These are phyloP conservation scores for Filobasidium floriforme DNA, from an alignment of 768 basidiomycete genomes.

Conservation along the genomic window DNA sequence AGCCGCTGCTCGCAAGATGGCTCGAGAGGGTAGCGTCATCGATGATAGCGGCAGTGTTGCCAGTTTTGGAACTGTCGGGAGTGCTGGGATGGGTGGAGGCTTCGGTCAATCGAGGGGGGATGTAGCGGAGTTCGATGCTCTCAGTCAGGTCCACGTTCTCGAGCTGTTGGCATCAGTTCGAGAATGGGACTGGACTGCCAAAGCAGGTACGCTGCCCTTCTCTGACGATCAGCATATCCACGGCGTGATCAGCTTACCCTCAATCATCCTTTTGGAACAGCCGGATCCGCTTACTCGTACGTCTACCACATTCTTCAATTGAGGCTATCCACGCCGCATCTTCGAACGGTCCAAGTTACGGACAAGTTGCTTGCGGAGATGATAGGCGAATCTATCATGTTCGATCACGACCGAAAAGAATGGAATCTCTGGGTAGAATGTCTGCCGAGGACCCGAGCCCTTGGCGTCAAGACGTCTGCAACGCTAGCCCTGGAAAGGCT, in stretches of 20 bases:
- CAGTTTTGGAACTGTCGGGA: constrained; percentile 39
- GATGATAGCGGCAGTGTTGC: constrained; percentile 36
- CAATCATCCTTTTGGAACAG: constrained; percentile 16
- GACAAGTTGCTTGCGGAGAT: constrained; percentile 57
- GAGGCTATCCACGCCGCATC: constrained; percentile 52
- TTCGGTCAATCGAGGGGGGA: constrained; percentile 44
- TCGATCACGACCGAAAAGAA: constrained; percentile 68
- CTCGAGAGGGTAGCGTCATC: constrained; percentile 38
- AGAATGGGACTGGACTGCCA: constrained; percentile 70
- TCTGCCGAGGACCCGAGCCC: constrained; percentile 51
- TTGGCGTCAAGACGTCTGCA: constrained; percentile 54
- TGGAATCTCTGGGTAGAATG: constrained; percentile 65
- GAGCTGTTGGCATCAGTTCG: constrained; percentile 66
- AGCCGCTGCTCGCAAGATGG: constrained; percentile 38
- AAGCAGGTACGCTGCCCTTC: constrained; percentile 51
- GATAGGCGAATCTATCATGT: constrained; percentile 67
- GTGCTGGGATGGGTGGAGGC: constrained; percentile 44
- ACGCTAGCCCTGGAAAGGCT: constrained; percentile 53
- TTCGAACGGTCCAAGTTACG: constrained; percentile 52
- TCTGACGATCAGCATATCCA: constrained; percentile 22
- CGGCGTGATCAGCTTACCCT: no score
- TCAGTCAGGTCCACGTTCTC: constrained; percentile 70
- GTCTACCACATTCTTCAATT: constrained; percentile 65
- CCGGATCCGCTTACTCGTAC: constrained; percentile 53
- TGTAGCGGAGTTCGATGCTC: constrained; percentile 51